These are phyloP conservation scores for Fusarium euwallaceae DNA, from an alignment of 2,329 filamentous ascomycete species.

Conservation along the genomic window DNA sequence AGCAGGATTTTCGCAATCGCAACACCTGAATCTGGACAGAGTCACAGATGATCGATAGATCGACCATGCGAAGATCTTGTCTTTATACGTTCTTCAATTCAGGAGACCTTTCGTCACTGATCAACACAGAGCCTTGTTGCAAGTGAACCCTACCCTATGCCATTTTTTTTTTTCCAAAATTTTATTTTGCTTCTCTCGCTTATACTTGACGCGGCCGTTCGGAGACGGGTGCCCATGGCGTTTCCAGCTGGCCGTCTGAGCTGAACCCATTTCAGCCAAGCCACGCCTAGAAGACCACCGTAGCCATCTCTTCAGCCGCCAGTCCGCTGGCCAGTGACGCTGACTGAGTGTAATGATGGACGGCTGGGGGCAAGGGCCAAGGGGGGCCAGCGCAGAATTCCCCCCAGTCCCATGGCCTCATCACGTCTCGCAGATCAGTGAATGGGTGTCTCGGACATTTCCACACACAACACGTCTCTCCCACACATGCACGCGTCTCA, in stretches of 20 bases:
- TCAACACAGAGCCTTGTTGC: background rate
- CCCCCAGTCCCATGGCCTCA: conserved; percentile 16
- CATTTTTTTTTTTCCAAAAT: background rate
- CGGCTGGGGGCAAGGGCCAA: conserved; percentile 23
- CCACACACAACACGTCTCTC: conserved; percentile 8
- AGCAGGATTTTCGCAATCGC: conserved; percentile 6
- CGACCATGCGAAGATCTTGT: background rate
- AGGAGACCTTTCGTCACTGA: background rate
- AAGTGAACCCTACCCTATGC: conserved; percentile 2
- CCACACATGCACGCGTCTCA: conserved; percentile 10
- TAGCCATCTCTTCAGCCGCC: conserved; percentile 28
- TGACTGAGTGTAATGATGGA: conserved; percentile 25
- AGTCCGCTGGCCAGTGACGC: conserved; percentile 4
- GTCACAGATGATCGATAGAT: background rate
- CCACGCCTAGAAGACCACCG: conserved; percentile 18
- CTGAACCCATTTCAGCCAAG: conserved; percentile 12
- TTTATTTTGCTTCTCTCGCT: background rate
- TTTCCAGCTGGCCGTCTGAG: conserved; percentile 16
- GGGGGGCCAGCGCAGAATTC: conserved; percentile 13
- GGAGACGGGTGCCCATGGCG: conserved; percentile 22
- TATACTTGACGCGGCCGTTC: conserved; percentile 12
- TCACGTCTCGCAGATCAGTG: conserved; percentile 30
- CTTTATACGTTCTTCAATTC: background rate
- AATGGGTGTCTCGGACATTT: conserved; percentile 38
- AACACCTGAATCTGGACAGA: background rate